Evolutionary conservation across 2,329 filamentous ascomycete species (phyloP), one percentile per base, ranked within the genome.

Genomic region (Phoma sp.): DNA sequence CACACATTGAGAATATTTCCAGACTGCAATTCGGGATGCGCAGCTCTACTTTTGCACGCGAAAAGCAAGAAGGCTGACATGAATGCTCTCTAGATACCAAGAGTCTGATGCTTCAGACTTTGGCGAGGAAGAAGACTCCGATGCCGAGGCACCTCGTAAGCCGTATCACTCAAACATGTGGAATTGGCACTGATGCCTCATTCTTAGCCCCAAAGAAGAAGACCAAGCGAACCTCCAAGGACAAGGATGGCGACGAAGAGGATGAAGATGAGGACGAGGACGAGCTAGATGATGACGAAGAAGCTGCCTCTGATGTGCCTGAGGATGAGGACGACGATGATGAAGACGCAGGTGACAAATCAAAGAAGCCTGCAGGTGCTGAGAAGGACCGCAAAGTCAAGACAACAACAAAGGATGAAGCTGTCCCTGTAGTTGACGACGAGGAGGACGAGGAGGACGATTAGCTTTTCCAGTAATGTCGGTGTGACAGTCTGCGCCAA

Each of bases 61-160:
- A 39, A 22, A 47, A 22, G 29, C 21, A 45, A 51, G 56, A 50
- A 63, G 55, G 58, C 68, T 71, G 62, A 68, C 67, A 33, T 17
- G 17, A 44, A 19, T 1, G 7, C 24, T 39, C 17, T 29, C n/a
- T 57, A 75, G 74, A 64, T 75, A 75, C 52, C 69, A 70, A 37
- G 73, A 74, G 40, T 74, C 71, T 19, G 73, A 75, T 9, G 72
- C 67, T 45, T 74, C 72, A 36, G 68, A 71, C 51, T 74, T 73
- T 52, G 73, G 71, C 46, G 72, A 71, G 43, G 73, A 71, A 25
- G 73, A 72, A 19, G 73, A 71, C n/a, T 71, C 69, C 4, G 70
- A 72, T 25, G 72, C 67, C 8, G 70, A 70, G 50, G 74, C 67
- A 48, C 72, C 70, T 57, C 72, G 70, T 74, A 66, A 72, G 71